phyloP scores from a whole-genome alignment of 352 stramenopile genomes.

The Globisporangium irregulare region DNA sequence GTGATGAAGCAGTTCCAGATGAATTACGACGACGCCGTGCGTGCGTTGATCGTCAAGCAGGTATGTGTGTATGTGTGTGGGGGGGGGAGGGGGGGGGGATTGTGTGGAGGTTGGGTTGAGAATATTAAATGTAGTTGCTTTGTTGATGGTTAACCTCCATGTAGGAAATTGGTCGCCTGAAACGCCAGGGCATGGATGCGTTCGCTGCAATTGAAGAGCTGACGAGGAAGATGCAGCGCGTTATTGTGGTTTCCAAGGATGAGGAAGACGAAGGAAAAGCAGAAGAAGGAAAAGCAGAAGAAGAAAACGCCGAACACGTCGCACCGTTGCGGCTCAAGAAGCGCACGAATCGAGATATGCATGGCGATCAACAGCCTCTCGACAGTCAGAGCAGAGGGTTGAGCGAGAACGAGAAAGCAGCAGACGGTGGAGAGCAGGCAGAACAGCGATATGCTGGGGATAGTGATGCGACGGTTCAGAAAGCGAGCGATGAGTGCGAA shows the following conservation, averaged over 20 bases:
- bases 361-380: not conserved
- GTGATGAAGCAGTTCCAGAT: slow-evolving; percentile 88
- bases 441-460: not conserved
- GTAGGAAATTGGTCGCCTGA: slow-evolving; percentile 74
- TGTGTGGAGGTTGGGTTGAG: not conserved
- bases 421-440: not conserved
- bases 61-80: not conserved
- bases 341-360: slow-evolving; percentile 11
- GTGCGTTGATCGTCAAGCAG: slow-evolving; percentile 84
- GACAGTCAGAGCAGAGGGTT: no score
- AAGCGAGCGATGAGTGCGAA: slow-evolving; percentile 5
- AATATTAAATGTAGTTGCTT: not conserved
- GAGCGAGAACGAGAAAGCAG: not conserved
- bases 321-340: slow-evolving; percentile 8
- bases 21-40: slow-evolving; percentile 82
- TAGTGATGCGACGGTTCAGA: slow-evolving; percentile 5
- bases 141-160: not conserved
- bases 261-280: slow-evolving; percentile 11
- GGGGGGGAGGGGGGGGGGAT: not conserved
- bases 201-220: slow-evolving; percentile 85
- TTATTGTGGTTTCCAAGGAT: slow-evolving; percentile 10
- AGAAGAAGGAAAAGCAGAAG: slow-evolving; percentile 1
- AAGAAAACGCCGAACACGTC: slow-evolving; percentile 7
- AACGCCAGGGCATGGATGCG: slow-evolving; percentile 71
- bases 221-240: slow-evolving; percentile 76